phyloP scores from a whole-genome alignment of 257 asterid genomes.

The Solanum peruvianum region DNA sequence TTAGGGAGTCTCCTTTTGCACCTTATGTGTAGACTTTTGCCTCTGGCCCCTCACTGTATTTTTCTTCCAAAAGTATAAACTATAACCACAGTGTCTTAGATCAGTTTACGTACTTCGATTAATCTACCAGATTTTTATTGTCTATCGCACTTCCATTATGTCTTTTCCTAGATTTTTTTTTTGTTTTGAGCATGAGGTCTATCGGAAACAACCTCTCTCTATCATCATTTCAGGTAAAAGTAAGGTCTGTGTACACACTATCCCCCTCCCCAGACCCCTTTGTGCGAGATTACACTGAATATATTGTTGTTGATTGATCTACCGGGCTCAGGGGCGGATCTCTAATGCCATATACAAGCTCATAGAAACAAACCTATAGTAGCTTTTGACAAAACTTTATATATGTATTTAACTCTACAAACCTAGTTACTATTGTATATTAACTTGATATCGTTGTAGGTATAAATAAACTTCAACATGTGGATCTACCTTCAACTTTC shows the following conservation, averaged over 20 bases:
- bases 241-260: neutral
- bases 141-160: neutral
- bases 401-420: neutral
- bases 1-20: neutral
- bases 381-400: neutral
- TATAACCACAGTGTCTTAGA: neutral
- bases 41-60: neutral
- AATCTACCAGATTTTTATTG: fast-evolving
- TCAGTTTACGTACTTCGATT: neutral
- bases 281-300: neutral
- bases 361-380: neutral
- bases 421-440: neutral
- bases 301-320: neutral
- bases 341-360: neutral
- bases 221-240: neutral
- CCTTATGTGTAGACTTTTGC: neutral
- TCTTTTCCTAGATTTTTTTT: neutral
- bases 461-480: neutral
- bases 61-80: neutral
- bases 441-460: neutral
- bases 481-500: neutral
- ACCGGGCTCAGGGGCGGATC: neutral
- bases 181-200: neutral
- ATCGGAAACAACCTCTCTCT: neutral
- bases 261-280: neutral